Base-by-base conservation (phyloP, 768 basidiomycete genomes). In the Leccinellum luteum region DNA sequence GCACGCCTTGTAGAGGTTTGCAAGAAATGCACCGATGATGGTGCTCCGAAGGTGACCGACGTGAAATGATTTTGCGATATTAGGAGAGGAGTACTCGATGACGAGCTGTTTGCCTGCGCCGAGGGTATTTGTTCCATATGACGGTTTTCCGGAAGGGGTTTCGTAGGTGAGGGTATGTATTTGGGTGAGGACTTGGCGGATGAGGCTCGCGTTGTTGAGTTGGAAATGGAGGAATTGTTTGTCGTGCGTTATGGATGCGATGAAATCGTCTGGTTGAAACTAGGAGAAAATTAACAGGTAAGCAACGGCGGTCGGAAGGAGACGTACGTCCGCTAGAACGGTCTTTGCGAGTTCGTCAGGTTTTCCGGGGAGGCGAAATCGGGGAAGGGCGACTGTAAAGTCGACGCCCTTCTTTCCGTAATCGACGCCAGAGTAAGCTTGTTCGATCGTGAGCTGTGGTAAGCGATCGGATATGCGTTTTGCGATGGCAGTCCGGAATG, bases 41-140 rank as follows among this genome's bases (percentile, higher is more conserved):
- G 96, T 99, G 54, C 92, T 94, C 38, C 96, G 84, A 58, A 98
- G 76, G 74, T 98, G 96, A 14, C 96, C 97, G 52, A 97, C 94
- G 65, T 99, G 96, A 84, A 98, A 98, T 5, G 89, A 89, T 71
- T 99, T 99, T 19, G 96, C 96, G 64, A 98, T 98, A 69, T 99
- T 98, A 15, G 95, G 95, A 2, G 91, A 92, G 2, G 94, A 97
- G 74, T 92, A 98, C 73, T 98, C 96, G 66, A 96, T 81, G 63
- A 96, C 71, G 59, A 90, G 75, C 51, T 84, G 91, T 76, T 97
- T 94, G 12, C 94, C 94, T 47, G 81, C 78, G 5, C 92, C 93
- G 3, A 78, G 76, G 28, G 77, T 76, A 71, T 93, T 95, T 3
- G 84, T 80, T n/a, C 96, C 96, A 66, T 94, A 99, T 41, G 86